Base-by-base conservation (phyloP, 1,139 yeast species). In the Nakaseomyces delphensis region DNA sequence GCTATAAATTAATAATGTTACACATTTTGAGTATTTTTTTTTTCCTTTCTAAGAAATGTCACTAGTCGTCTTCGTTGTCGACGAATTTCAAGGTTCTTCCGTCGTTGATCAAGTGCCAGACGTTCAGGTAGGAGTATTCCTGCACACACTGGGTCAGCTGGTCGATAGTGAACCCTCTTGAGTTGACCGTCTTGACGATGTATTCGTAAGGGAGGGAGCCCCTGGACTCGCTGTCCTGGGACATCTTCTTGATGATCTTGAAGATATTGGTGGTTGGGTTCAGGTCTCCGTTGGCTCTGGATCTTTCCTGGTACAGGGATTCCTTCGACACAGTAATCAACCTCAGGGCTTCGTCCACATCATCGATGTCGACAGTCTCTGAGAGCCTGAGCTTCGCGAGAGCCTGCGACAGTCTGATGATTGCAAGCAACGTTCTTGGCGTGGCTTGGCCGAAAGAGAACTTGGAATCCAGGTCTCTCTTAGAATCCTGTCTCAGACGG, bases 271-370 rank as follows among this genome's bases (percentile, higher is more conserved):
- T 71, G 2, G 73, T 68, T 25, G 79, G 69, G 39, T 75, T 67
- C 48, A 76, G 78, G 55, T 79, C 86, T 40, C 71, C 69, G 37
- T 65, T 59, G 39, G 69, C 75, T 36, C 67, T 54, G 21, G 48
- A 72, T 41, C 70, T 75, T 36, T 77, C 79, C 32, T 72, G 69
- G 52, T 74, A 73, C 54, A 91, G 72, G 13, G 95, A 83, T 43
- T 85, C 79, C 63, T 89, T 85, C 20, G 96, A 86, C 15, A 85
- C 95, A 53, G 82, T 82, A 46, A 83, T 71, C 53, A 93, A 73
- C 56, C 98, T 75, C 55, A 93, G 70, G 0, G 98, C 96, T 66
- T 93, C 99, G 58, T 93, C 97, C 30, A 93, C 96, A 64, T 93
- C 98, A 47, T 76, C 84, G 41, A 71, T 66, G 21, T 71, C 72